These are phyloP conservation scores for Boletus barrowsii DNA, from an alignment of 768 basidiomycete species.

Conservation along the genomic window DNA sequence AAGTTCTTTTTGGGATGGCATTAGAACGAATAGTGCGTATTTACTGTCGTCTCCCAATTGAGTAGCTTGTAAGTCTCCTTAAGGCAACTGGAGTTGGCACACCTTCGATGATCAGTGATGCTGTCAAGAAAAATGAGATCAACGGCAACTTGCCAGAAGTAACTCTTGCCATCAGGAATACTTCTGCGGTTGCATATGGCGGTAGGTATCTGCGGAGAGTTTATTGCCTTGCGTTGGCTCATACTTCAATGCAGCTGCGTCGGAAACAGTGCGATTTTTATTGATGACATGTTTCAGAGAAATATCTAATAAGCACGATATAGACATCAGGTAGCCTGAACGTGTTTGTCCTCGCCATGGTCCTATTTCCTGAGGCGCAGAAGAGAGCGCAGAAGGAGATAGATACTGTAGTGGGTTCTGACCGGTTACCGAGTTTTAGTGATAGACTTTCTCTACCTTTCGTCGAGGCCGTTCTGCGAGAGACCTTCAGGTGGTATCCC, in stretches of 20 bases:
- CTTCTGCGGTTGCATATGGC: slow-evolving; percentile 23
- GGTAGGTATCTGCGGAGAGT: slow-evolving; percentile 7
- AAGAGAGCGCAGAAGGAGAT: slow-evolving; percentile 25
- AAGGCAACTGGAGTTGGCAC: slow-evolving; percentile 16
- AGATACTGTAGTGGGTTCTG: slow-evolving; percentile 18
- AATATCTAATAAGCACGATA: neutral
- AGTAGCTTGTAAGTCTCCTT: neutral
- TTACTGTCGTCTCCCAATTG: neutral
- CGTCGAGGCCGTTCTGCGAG: slow-evolving; percentile 23
- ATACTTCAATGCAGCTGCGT: slow-evolving; percentile 17
- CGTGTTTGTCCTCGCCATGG: slow-evolving; percentile 29
- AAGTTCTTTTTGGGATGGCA: slow-evolving; percentile 22
- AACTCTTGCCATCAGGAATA: slow-evolving; percentile 17
- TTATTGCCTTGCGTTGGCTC: neutral
- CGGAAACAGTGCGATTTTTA: slow-evolving; percentile 24
- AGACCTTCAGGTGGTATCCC: slow-evolving; percentile 25
- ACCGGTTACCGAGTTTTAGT: slow-evolving; percentile 20
- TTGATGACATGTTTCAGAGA: neutral
- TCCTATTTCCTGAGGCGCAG: slow-evolving; percentile 25
- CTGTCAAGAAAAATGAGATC: slow-evolving; percentile 18
- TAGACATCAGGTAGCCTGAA: slow-evolving; percentile 22
- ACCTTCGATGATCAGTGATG: slow-evolving; percentile 22
- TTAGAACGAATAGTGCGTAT: slow-evolving; percentile 20
- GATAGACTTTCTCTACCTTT: slow-evolving; percentile 26
- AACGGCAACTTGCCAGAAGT: slow-evolving; percentile 20